Base-by-base conservation (phyloP, 2,329 filamentous ascomycete species). In the Curvularia sp. region DNA sequence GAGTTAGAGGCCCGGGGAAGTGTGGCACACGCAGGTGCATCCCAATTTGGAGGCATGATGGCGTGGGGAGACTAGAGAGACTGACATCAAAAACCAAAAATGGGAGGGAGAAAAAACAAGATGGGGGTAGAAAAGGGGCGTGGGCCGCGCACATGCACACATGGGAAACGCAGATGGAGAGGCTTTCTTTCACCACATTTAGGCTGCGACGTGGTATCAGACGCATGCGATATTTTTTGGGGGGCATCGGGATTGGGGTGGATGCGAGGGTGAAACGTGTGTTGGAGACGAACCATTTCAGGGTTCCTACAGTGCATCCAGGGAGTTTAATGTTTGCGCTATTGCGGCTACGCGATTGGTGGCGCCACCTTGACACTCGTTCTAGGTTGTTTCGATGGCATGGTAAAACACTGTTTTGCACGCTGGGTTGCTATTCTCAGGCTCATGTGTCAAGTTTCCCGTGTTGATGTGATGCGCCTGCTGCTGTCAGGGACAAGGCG, bases 211-310 rank as follows among this genome's bases (percentile, higher is more conserved):
- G 41, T 49, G 30, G 55, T 54, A 46, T 42, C 45, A 54, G 53
- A 57, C 45, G 28, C 36, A 27, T 15, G 36, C 30, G 32, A 34
- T 34, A 23, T 50, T 41, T 27, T 50, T 55, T 50, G 38, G 49
- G 46, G 12, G 8, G 19, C 10, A 30, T 47, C 28, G 25, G 36
- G 28, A 38, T 25, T 5, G 27, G 12, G 9, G n/a, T n/a, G 42
- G 25, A 34, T 10, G 15, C 36, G 30, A 55, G 39, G 5, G 28
- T 47, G 52, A 59, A 58, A 55, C 52, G 27, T 30, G 41, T 47
- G 47, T 38, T 50, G 52, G 52, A 36, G 46, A 49, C 42, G 61
- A 61, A 61, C 58, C 52, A 62, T 60, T 46, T 38, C 53, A 65
- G 60, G 55, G 58, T 56, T 55, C 32, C 38, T 12, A 42, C 47